phyloP scores from a whole-genome alignment of 2,329 filamentous ascomycete genomes.

The Cladosporium sphaerospermum region DNA sequence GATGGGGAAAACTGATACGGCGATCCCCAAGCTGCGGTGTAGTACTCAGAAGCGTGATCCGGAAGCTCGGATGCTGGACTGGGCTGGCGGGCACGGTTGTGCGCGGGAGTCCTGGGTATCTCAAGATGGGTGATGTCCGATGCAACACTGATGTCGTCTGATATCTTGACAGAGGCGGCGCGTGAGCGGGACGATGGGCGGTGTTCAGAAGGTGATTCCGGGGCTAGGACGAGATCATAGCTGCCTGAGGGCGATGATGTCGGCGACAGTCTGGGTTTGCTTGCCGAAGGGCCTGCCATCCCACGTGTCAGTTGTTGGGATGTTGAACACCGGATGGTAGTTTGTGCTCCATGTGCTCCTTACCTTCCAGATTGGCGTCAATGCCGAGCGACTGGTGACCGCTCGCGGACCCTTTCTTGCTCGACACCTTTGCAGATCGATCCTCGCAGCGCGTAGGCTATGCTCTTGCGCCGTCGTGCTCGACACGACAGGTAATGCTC shows the following conservation, averaged over 20 bases:
- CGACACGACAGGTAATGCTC: background rate
- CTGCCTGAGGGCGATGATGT: constrained; percentile 6
- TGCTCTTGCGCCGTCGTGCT: background rate
- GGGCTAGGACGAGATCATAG: constrained; percentile 9
- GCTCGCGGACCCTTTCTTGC: background rate
- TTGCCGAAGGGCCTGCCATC: background rate
- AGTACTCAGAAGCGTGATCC: constrained; percentile 29
- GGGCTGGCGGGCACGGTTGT: background rate
- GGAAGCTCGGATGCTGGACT: constrained; percentile 9
- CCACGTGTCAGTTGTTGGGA: background rate
- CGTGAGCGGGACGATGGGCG: constrained; percentile 3
- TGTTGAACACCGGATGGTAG: background rate
- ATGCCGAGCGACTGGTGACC: constrained; percentile 7
- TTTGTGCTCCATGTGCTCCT: background rate
- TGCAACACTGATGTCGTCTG: background rate
- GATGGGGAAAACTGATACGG: constrained; percentile 67
- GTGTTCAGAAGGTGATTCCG: background rate
- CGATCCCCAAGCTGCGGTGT: constrained; percentile 85
- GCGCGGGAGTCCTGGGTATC: constrained; percentile 5
- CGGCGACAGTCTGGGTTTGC: background rate
- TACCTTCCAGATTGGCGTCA: constrained; percentile 9
- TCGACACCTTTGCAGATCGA: background rate
- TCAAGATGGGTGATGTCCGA: constrained; percentile 1
- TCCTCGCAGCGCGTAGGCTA: background rate
- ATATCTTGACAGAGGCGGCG: background rate